Base-by-base conservation (phyloP, 2,329 filamentous ascomycete species). In the Cladosporium oxysporum region DNA sequence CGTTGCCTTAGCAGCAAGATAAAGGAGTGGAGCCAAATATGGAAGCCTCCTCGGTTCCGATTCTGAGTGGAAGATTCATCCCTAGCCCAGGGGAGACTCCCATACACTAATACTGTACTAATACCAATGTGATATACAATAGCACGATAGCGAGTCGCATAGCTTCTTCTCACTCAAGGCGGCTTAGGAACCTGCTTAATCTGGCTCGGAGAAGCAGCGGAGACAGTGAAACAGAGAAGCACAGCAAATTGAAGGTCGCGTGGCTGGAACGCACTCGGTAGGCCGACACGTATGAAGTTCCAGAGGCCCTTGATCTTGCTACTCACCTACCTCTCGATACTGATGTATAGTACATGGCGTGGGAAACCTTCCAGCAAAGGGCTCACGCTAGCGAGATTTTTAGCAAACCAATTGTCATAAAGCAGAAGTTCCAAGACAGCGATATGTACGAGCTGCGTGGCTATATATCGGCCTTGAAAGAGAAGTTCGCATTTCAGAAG, bases 371-470 rank as follows among this genome's bases (percentile, higher is more conserved):
- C 62, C 50, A 47, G 31, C 50, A 21, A 35, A 14, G 44, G 12
- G 63, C 57, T 7, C 10, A 60, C 11, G 57, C 44, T 37, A 41
- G 63, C n/a, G 44, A 59, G n/a, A 37, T 50, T 18, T 65, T 65
- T 28, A 5, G 14, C 10, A 50, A 29, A 28, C 63, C 63, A 23
- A 28, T 65, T 23, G 37, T 65, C 12, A 61, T 65, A 12, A 65
- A 61, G 37, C 53, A 65, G 31, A 35, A 16, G n/a, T 65, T 65
- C 31, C 63, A 60, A 53, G 63, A 65, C 44, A 60, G 55, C 28
- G 50, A 33, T 33, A 57, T 64, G 62, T 64, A 64, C 52, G 35
- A 49, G 11, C 49, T 26, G 10, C 37, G 28, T n/a, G 62, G 23
- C n/a, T 64, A 58, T 29, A 16, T 64, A 11, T 16, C 47, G 21